Conservation (phyloP, 78 protist species). For the Emiliania huxleyi region DNA sequence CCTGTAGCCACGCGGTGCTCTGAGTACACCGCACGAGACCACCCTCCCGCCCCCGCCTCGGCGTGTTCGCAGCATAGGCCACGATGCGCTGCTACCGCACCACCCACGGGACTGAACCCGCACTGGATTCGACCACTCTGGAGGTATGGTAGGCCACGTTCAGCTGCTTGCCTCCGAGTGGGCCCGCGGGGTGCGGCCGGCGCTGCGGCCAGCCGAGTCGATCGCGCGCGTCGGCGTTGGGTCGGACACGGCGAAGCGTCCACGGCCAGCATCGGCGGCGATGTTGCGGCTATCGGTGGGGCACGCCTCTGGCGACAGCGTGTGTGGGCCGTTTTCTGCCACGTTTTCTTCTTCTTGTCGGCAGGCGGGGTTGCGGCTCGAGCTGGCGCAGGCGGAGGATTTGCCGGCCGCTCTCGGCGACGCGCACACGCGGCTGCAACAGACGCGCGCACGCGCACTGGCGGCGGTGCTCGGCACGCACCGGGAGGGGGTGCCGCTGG, state of each 20-base stretch:
- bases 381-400: constrained; percentile 7
- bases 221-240: constrained; percentile 2
- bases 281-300: background rate
- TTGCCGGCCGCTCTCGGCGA: background rate
- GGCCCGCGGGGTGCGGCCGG: background rate
- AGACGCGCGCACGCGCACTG: background rate
- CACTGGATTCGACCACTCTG: no score
- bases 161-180: background rate
- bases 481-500: background rate
- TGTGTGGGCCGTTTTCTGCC: no score
- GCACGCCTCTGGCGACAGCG: no score
- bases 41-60: no score
- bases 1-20: no score
- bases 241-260: background rate
- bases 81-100: no score
- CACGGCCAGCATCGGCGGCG: background rate
- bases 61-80: no score
- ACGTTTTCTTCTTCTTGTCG: no score
- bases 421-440: background rate
- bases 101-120: no score
- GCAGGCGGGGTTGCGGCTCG: no score
- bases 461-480: background rate
- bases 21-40: no score
- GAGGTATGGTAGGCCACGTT: no score
- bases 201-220: background rate